Evolutionary conservation across 2,329 filamentous ascomycete genomes (phyloP), one percentile per base, ranked within the genome.

Genomic region (Talaromyces sp.): DNA sequence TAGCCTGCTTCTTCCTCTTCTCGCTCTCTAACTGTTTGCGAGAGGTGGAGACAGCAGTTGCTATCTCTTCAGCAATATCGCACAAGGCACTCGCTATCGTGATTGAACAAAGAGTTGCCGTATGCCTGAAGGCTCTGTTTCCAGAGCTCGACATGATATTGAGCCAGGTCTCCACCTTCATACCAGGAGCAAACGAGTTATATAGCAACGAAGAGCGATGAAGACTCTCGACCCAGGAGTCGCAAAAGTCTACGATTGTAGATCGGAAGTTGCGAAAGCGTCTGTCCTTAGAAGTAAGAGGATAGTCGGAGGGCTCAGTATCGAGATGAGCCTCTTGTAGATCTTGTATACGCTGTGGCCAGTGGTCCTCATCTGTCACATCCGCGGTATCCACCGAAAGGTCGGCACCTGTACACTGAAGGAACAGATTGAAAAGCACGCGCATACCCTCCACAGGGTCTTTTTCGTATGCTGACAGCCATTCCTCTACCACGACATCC

Each of bases 81-180:
- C 92, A 93, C 31, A 98, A 82, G 0, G 91, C 87, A 39, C 87
- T 92, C 64, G 91, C 89, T 68, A 97, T 89, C 16, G 91, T 85
- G 39, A 98, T 81, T 1, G 91, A 89, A 27, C 94, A 89, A 0
- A 95, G 89, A 1, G 94, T 97, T 0, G 93, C 91, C 0, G 95
- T 99, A 77, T 99, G 95, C 68, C 95, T 87, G 78, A 99, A 97
- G 1, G 95, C 93, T 63, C 95, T 88, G 67, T 94, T 88, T 3
- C 88, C 85, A 0, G 93, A 93, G 3, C 92, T 95, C 2, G 94
- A 95, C 90, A 99, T 92, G 66, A 91, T 90, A 45, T 89, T 89
- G 66, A 97, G 84, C 95, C 95, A 99, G 65, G 91, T 85, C 70
- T 93, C 88, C 57, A 98, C 85, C 73, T 96, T 97, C 75, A 97